phyloP scores from a whole-genome alignment of 2,329 filamentous ascomycete genomes.

The Clathrospora elynae region DNA sequence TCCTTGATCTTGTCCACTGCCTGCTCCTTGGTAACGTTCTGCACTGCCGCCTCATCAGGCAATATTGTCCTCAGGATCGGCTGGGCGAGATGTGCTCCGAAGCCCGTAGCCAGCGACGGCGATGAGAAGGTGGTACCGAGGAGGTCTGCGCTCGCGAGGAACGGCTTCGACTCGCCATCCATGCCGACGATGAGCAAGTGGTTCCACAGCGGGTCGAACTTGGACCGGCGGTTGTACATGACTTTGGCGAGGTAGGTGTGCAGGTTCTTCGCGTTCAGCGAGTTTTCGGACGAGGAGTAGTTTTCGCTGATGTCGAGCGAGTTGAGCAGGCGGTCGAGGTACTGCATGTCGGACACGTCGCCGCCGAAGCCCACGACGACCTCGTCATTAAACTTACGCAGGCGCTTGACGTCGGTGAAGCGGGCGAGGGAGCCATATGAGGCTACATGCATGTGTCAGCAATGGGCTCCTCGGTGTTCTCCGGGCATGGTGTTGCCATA shows the following conservation, averaged over 20 bases:
- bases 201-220: constrained; percentile 98
- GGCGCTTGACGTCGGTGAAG: constrained; percentile 95
- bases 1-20: constrained; percentile 83
- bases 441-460: constrained; percentile 59
- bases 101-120: constrained; percentile 90
- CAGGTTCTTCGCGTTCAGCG: constrained; percentile 86
- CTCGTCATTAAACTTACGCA: constrained; percentile 83
- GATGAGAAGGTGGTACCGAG: constrained; percentile 89
- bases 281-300: constrained; percentile 65
- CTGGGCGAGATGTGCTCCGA: constrained; percentile 89
- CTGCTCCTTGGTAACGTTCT: constrained; percentile 73
- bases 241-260: constrained; percentile 97
- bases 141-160: constrained; percentile 89
- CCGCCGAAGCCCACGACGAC: constrained; percentile 92
- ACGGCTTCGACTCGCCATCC: constrained; percentile 76
- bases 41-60: constrained; percentile 79
- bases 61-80: constrained; percentile 85
- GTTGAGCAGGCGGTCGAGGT: constrained; percentile 87
- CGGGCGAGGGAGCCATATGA: constrained; percentile 95
- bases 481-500: constrained; percentile 50
- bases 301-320: constrained; percentile 87
- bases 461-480: not conserved
- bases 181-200: constrained; percentile 88
- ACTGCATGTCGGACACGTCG: constrained; percentile 99
- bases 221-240: constrained; percentile 90